These are phyloP conservation scores for Ambrosia hybrid DNA, from an alignment of 140 eudicot species.

Conservation along the genomic window DNA sequence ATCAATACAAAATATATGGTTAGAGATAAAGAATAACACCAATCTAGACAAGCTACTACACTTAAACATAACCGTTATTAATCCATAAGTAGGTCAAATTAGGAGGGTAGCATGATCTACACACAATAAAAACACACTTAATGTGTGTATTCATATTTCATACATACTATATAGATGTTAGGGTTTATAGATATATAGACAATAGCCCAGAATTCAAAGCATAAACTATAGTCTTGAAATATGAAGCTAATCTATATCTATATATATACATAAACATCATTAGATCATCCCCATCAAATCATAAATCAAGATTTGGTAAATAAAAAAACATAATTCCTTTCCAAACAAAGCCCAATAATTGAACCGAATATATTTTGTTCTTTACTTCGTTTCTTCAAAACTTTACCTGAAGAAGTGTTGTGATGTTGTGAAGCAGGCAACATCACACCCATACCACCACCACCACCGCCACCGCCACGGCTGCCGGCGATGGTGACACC, in stretches of 20 bases:
- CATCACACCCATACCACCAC: conserved; percentile 30
- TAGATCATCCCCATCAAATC: conserved; percentile 27
- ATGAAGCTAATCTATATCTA: conserved; percentile 33
- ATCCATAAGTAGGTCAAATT: conserved; percentile 24
- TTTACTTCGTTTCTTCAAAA: neutral
- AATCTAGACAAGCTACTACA: too few relatives aligned
- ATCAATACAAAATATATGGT: too few relatives aligned
- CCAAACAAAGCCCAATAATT: conserved; percentile 33
- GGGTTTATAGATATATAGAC: conserved; percentile 28
- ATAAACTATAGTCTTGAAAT: conserved; percentile 24
- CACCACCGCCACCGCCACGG: conserved; percentile 31
- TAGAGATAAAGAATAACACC: too few relatives aligned
- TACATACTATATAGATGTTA: conserved; percentile 11
- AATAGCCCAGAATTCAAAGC: conserved; percentile 37
- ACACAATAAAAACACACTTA: conserved; percentile 16
- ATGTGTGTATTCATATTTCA: conserved; percentile 21
- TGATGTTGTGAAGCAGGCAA: conserved; percentile 37
- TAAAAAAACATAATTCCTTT: conserved; percentile 21
- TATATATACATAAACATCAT: neutral
- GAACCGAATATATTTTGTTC: conserved; percentile 5
- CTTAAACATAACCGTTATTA: too few relatives aligned
- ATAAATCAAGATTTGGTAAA: conserved; percentile 35
- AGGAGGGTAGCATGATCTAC: conserved; percentile 12
- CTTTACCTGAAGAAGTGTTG: conserved; percentile 58
- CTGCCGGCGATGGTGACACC: conserved; percentile 21